Conservation (phyloP, 495 filamentous ascomycete species). For the Penicillium pulvis region DNA sequence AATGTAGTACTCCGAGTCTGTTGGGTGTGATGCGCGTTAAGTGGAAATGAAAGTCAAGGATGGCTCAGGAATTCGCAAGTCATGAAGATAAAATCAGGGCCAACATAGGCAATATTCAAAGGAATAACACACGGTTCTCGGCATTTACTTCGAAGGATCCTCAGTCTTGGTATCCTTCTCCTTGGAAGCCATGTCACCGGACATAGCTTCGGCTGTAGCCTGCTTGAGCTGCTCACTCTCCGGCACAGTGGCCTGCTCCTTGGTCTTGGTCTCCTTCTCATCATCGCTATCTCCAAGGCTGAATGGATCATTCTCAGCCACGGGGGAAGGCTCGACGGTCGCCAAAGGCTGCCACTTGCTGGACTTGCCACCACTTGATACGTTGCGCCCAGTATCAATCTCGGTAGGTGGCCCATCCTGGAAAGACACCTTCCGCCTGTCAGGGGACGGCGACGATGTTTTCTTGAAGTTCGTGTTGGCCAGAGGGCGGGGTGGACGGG, state of each 20-base stretch:
- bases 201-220: slow-evolving; percentile 62
- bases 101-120: slow-evolving; percentile 9
- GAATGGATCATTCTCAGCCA: slow-evolving; percentile 92
- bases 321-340: slow-evolving; percentile 81
- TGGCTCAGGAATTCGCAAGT: slow-evolving; percentile 3
- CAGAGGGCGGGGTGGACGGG: slow-evolving; percentile 62
- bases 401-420: slow-evolving; percentile 74
- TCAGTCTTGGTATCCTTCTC: slow-evolving; percentile 29
- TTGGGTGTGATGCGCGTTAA: background rate
- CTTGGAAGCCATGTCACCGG: slow-evolving; percentile 32
- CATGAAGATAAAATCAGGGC: slow-evolving; percentile 2
- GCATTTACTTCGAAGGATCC: slow-evolving; percentile 31
- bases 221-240: slow-evolving; percentile 72
- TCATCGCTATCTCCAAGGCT: slow-evolving; percentile 95
- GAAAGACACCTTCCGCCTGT: slow-evolving; percentile 76
- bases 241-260: slow-evolving; percentile 61
- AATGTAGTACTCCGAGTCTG: background rate
- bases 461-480: slow-evolving; percentile 83
- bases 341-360: slow-evolving; percentile 98
- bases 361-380: slow-evolving; percentile 56
- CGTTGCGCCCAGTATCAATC: slow-evolving; percentile 72
- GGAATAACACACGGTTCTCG: background rate
- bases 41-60: background rate
- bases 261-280: slow-evolving; percentile 76
- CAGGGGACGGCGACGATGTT: slow-evolving; percentile 59